Evolutionary conservation across 1,284 basidiomycete species (phyloP), one percentile per base, ranked within the genome.

Genomic region (Cryptococcus jaspeensis): DNA sequence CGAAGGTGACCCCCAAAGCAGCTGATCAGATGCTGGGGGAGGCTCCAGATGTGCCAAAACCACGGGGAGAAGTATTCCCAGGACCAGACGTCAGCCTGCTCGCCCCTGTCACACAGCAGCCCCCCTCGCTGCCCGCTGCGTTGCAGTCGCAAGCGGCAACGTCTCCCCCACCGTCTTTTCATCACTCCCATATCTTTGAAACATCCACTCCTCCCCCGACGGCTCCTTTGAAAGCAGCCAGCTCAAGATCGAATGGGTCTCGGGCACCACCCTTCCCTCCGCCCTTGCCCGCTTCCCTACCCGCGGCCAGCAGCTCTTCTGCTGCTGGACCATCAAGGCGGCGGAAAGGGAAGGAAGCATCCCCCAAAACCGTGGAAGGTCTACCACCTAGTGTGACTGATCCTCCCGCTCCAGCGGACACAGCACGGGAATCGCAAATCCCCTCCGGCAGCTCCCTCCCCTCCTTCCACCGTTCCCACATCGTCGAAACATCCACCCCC

Each of bases 401-500:
- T 20, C 18, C 18, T 13, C 40, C 32, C 39, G 18, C 28, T 3
- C 2, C 16, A 36, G 3, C 7, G 23, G 7, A 20, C 41, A 22
- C 13, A 5, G 4, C n/a, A 15, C 25, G 9, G 12, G 16, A 5
- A 18, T 15, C 18, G 25, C 32, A 25, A 32, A 20, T 25, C n/a
- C 15, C n/a, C 7, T 45, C 28, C 23, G 32, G 12, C 16, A 18
- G 35, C 11, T 39, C 41, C 22, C 15, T 53, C 15, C 46, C 55
- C 15, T 62, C 61, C 13, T 62, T 62, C 39, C 48, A 44, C 16
- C 51, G 20, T 5, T 53, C 58, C 16, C 53, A 56, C 7, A 47
- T 60, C 28, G 13, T 53, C 5, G 53, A 51, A 35, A 55, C 53
- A 1, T 60, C 61, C 23, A 60, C 56, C 1, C 61, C 61, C 13